Evolutionary conservation across 306 rosid genomes (phyloP).

Genomic region (Fragaria ananassa): DNA sequence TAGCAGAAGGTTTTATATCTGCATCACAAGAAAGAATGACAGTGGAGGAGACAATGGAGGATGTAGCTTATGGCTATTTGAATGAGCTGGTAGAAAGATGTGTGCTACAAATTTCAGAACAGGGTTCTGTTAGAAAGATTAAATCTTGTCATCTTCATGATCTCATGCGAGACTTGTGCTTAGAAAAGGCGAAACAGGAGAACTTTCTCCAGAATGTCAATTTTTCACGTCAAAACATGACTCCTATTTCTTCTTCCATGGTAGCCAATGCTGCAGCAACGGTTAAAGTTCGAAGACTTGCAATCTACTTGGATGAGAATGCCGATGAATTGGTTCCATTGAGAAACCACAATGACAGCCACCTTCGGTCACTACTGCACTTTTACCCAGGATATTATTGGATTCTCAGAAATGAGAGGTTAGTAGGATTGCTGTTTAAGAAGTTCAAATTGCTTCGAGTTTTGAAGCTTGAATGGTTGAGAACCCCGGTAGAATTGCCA

Average conservation of each 20-base stretch:
- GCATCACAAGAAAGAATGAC: slow-evolving; percentile 15
- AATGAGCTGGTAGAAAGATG: slow-evolving; percentile 38
- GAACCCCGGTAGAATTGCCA: slow-evolving; percentile 23
- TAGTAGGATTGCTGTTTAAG: slow-evolving; percentile 14
- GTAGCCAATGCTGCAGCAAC: not conserved
- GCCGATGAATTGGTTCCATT: slow-evolving; percentile 12
- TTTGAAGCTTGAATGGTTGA: slow-evolving; percentile 39
- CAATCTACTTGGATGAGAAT: slow-evolving; percentile 28
- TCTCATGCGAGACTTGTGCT: slow-evolving; percentile 55
- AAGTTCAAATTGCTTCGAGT: slow-evolving; percentile 38
- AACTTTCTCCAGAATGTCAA: slow-evolving; percentile 27
- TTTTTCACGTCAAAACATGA: not conserved
- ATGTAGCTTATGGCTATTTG: slow-evolving; percentile 38
- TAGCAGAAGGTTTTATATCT: slow-evolving; percentile 27
- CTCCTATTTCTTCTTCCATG: slow-evolving; percentile 5
- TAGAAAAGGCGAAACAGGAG: slow-evolving; percentile 34
- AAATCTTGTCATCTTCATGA: slow-evolving; percentile 48
- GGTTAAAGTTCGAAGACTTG: slow-evolving; percentile 41
- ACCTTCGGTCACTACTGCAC: slow-evolving; percentile 37
- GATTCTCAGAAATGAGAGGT: not conserved
- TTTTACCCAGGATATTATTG: not conserved
- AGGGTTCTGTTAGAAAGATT: slow-evolving; percentile 39
- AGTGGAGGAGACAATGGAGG: slow-evolving; percentile 42
- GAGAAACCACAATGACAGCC: not conserved
- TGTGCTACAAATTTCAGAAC: slow-evolving; percentile 45